Conservation (phyloP, 225 moss, liverwort and hornwort genomes). For the Polytrichum formosum region DNA sequence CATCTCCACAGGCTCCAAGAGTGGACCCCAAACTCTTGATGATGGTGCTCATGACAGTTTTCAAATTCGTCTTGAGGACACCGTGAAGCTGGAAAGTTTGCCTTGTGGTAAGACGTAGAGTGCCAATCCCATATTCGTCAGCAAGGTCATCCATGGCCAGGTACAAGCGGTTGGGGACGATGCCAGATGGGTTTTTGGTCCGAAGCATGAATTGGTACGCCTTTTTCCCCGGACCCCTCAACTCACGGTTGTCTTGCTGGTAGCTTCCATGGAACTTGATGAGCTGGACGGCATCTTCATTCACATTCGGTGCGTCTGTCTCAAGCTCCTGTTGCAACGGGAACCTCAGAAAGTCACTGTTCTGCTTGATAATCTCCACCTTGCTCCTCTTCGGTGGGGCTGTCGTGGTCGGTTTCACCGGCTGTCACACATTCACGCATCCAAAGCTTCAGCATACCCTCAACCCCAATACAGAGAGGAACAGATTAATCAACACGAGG, state of each 20-base stretch:
- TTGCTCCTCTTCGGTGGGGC: slow-evolving; percentile 81
- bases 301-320: slow-evolving; percentile 76
- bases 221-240: slow-evolving; percentile 48
- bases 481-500: background rate
- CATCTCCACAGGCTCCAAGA: slow-evolving; percentile 88
- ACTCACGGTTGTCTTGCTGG: slow-evolving; percentile 84
- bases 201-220: slow-evolving; percentile 97
- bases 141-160: slow-evolving; percentile 88
- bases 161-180: slow-evolving; percentile 79
- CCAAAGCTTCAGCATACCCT: background rate
- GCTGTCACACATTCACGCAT: slow-evolving; percentile 19
- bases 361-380: slow-evolving; percentile 91
- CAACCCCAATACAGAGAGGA: background rate
- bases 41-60: slow-evolving; percentile 79
- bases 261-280: slow-evolving; percentile 99
- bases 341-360: slow-evolving; percentile 73
- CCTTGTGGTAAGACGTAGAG: slow-evolving; percentile 85
- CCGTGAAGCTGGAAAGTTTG: slow-evolving; percentile 97
- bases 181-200: slow-evolving; percentile 89
- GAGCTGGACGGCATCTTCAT: slow-evolving; percentile 79
- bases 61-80: slow-evolving; percentile 75
- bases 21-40: slow-evolving; percentile 83
- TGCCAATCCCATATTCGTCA: slow-evolving; percentile 82
- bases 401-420: slow-evolving; percentile 52
- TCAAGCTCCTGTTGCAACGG: slow-evolving; percentile 71